Evolutionary conservation across 306 rosid species (phyloP), one percentile per base, ranked within the genome.

Genomic region (Pterocarpus macrocarpus): DNA sequence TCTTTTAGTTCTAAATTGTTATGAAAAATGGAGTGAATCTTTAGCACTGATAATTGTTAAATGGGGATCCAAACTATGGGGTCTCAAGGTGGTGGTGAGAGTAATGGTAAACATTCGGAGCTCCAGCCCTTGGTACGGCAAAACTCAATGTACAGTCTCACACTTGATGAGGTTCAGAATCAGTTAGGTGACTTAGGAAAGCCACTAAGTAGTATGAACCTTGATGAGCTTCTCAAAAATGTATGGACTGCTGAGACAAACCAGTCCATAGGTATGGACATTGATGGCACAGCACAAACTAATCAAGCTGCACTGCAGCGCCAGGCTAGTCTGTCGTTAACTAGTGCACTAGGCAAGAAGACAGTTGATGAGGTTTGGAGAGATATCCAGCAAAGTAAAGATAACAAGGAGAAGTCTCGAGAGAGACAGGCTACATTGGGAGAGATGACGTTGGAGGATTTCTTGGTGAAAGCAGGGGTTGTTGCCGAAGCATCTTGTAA

Each of bases 361-460:
- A 95, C 99, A 8, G 99, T 95, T 8, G 97, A 93, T 79, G 98
- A 95, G 90, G 99, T 95, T 71, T 95, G 99, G 99, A 88, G 86
- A 80, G 98, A 95, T 73, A 95, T 95, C 83, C 99, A 91, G 59
- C 94, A 89, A 82, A 78, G 82, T 69, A 93, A 93, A 84, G 80
- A 78, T 45, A 66, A 38, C 0, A 85, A 87, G 79, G 86, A 82
- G 91, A 89, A 81, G 56, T 69, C 89, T 30, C 92, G 76, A 49
- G 97, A 88, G 58, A 85, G 93, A 66, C 97, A 86, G 11, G 87
- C 91, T 41, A 93, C 98, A 57, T 76, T 93, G 73, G 99, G 99
- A 43, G 99, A 95, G 93, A 93, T 95, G 97, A 95, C 99, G 8
- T 90, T 95, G 68, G 99, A 93, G 82, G 98, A 93, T 84, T 95